Percentiles rank a stretch among this genome's conserved stretches.
phyloP scores from a whole-genome alignment of 2,329 filamentous ascomycete genomes.

The Diaporthe sp. region DNA sequence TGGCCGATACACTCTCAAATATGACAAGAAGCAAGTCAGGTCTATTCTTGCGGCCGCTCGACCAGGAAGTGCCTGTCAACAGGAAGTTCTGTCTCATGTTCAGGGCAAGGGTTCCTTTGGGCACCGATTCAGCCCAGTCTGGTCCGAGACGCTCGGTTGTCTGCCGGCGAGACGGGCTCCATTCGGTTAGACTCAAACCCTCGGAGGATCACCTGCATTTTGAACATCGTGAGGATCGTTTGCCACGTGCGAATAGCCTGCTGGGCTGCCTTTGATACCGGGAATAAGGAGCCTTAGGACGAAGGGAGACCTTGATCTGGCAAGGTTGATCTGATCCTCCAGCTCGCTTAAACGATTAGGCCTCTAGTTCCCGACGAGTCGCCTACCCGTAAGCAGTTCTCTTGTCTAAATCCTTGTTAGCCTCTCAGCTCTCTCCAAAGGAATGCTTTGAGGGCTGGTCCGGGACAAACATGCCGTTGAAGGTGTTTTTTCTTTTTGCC shows the following conservation, averaged over 20 bases:
- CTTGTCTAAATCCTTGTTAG: background rate
- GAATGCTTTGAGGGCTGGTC: background rate
- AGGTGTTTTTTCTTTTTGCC: background rate
- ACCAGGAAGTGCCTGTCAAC: slow-evolving; percentile 10
- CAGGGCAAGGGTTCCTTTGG: too few relatives aligned
- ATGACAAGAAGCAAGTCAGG: background rate
- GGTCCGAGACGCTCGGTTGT: background rate
- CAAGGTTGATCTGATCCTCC: background rate
- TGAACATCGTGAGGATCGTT: background rate
- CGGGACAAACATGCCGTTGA: too few relatives aligned
- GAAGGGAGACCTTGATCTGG: background rate
- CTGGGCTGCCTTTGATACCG: background rate
- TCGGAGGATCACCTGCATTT: slow-evolving; percentile 3
- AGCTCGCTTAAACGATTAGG: slow-evolving; percentile 3
- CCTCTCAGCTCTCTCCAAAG: background rate
- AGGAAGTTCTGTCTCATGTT: background rate
- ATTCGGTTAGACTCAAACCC: background rate
- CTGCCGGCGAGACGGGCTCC: background rate
- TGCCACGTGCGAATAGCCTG: background rate
- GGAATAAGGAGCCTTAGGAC: background rate
- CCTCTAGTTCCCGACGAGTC: too few relatives aligned
- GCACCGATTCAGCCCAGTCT: background rate
- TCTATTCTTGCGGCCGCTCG: background rate
- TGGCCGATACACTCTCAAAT: background rate
- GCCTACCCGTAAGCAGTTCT: background rate